Base-by-base conservation (phyloP, 805 yeast genomes). In the Novakomyces olei region DNA sequence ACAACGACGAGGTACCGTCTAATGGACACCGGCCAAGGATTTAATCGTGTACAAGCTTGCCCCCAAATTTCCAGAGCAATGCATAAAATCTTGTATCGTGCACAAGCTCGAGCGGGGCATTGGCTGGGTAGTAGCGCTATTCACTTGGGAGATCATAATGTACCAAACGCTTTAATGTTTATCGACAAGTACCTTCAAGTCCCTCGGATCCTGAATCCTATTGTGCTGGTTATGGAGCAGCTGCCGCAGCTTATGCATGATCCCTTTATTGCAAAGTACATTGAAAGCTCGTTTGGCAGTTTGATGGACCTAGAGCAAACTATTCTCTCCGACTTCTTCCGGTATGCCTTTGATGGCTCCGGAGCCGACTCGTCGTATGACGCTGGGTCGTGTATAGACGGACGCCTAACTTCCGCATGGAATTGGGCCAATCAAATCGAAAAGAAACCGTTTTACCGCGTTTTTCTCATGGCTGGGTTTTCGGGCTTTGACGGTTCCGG, bases 111-210 rank as follows among this genome's bases (percentile, higher is more conserved):
- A 31, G 66, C 76, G 15, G 52, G 49, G 12, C 54, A 63, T 2
- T 76, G 88, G 85, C 72, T 76, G 22, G 91, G 91, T 2, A 69
- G 79, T 4, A 67, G 76, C 10, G 85, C 73, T 15, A 75, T 76
- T 16, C 91, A 76, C 50, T 46, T 77, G 12, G 91, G 88, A 26
- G 91, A 76, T 49, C 74, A 71, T 43, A 76, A 83, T 1, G 91
- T 76, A 4, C 91, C 91, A 2, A 76, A 76, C 48, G 81, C 85
- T 0, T 48, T 77, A 37, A 75, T 75, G 46, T 76, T 76, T 55
- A 51, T 76, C 33, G 88, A 76, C 50, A 76, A 77, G 47, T 76
- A 76, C 47, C 64, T 72, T 19, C 91, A 76, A 49, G 78, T 77
- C 2, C 88, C 88, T 19, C 63, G 72, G 32, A 75, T 76, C 24